Percentiles rank a stretch among this genome's conserved stretches.
Conservation (phyloP, 1,284 basidiomycete genomes). For the Marasmius fiardii region DNA sequence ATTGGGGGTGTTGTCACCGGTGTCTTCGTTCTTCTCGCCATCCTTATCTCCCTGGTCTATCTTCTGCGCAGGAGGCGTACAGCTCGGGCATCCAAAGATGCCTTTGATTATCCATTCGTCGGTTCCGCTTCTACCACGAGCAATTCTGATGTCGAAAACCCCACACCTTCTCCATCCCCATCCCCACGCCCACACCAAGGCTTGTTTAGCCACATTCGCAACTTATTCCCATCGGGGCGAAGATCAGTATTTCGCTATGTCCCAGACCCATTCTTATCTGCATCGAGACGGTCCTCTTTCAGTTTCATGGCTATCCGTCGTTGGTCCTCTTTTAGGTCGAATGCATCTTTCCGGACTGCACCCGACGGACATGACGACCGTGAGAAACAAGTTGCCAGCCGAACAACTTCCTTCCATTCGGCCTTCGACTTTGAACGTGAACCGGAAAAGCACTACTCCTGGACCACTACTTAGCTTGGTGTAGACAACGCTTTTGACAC, state of each 20-base stretch:
- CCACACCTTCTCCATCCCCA: background rate
- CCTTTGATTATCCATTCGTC: background rate
- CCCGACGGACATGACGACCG: background rate
- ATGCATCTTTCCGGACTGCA: background rate
- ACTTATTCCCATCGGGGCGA: background rate
- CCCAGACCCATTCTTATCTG: constrained; percentile 1
- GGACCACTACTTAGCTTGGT: too few relatives aligned
- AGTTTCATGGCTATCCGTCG: background rate
- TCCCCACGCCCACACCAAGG: background rate
- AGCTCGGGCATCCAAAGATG: background rate
- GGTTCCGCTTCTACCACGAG: background rate
- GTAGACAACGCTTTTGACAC: too few relatives aligned
- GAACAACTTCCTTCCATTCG: background rate
- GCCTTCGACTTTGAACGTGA: background rate
- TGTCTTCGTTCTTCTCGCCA: background rate
- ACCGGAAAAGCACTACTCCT: too few relatives aligned
- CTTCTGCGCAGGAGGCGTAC: background rate
- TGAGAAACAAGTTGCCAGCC: background rate
- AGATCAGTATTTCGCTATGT: background rate
- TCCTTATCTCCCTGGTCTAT: background rate
- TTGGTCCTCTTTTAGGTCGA: background rate
- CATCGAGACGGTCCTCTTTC: background rate
- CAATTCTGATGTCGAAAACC: background rate
- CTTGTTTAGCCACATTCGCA: background rate
- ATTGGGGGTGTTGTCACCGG: background rate